These are phyloP conservation scores for Dissophora ornata DNA, from an alignment of 192 early-diverging fungal genomes.

Conservation along the genomic window DNA sequence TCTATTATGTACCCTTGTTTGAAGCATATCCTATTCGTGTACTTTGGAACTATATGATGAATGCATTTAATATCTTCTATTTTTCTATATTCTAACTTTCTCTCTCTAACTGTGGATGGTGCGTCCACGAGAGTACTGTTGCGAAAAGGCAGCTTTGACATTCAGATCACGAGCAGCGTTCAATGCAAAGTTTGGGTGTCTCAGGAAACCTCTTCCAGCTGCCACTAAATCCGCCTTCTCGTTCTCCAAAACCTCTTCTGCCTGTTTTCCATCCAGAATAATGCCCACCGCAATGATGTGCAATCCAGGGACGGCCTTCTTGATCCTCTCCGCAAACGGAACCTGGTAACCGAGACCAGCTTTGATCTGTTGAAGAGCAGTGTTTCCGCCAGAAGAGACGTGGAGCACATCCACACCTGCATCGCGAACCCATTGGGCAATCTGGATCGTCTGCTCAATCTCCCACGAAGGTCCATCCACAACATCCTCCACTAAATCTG, in stretches of 20 bases:
- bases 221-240: constrained; percentile 81
- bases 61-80: too few species aligned
- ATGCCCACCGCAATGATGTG: constrained; percentile 74
- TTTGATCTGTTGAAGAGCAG: constrained; percentile 62
- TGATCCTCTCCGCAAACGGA: constrained; percentile 73
- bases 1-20: too few species aligned
- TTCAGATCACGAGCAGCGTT: constrained; percentile 74
- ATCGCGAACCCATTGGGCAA: constrained; percentile 64
- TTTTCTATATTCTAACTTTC: too few species aligned
- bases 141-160: constrained; percentile 68
- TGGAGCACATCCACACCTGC: constrained; percentile 91
- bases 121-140: constrained; percentile 70
- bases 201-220: constrained; percentile 75
- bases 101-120: constrained; percentile 14
- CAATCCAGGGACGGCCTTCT: constrained; percentile 65
- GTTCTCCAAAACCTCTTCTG: constrained; percentile 72
- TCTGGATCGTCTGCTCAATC: constrained; percentile 75
- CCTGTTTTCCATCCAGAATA: constrained; percentile 74
- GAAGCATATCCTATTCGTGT: too few species aligned
- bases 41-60: too few species aligned
- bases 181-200: constrained; percentile 75
- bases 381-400: constrained; percentile 81
- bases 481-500: constrained; percentile 75
- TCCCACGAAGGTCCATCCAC: constrained; percentile 71
- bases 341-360: constrained; percentile 73